These are phyloP conservation scores for Cladosporium sp. DNA, from an alignment of 2,329 filamentous ascomycete species.

Conservation along the genomic window DNA sequence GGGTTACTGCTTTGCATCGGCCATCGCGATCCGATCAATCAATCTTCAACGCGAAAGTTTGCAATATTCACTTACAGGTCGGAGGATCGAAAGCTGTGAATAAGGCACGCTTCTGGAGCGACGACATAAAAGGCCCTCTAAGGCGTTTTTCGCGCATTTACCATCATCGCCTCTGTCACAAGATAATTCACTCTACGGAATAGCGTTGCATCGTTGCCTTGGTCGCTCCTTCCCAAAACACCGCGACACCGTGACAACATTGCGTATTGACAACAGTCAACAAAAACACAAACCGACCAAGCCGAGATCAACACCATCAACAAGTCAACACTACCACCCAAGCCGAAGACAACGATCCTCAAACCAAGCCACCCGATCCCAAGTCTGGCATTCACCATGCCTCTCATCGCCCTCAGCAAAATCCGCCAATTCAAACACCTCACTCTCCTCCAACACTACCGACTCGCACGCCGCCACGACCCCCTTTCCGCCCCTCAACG, in stretches of 20 bases:
- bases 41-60: too few species aligned
- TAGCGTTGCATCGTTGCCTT: not conserved
- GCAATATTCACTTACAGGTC: too few species aligned
- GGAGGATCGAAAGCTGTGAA: too few species aligned
- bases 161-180: not conserved
- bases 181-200: not conserved
- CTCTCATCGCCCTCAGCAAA: constrained; percentile 1
- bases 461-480: constrained; percentile 3
- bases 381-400: not conserved
- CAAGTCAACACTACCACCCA: not conserved
- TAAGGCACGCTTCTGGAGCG: too few species aligned
- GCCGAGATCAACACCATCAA: not conserved
- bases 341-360: too few species aligned
- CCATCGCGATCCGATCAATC: too few species aligned
- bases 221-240: constrained; percentile 7
- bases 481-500: constrained; percentile 1
- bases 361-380: not conserved
- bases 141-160: not conserved
- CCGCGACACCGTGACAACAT: not conserved
- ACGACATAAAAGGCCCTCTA: too few species aligned
- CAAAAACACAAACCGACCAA: not conserved
- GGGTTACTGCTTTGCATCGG: too few species aligned
- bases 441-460: not conserved
- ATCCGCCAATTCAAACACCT: constrained; percentile 9
- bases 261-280: not conserved